phyloP scores from a whole-genome alignment of 495 filamentous ascomycete species.

The Xylaria cubensis region DNA sequence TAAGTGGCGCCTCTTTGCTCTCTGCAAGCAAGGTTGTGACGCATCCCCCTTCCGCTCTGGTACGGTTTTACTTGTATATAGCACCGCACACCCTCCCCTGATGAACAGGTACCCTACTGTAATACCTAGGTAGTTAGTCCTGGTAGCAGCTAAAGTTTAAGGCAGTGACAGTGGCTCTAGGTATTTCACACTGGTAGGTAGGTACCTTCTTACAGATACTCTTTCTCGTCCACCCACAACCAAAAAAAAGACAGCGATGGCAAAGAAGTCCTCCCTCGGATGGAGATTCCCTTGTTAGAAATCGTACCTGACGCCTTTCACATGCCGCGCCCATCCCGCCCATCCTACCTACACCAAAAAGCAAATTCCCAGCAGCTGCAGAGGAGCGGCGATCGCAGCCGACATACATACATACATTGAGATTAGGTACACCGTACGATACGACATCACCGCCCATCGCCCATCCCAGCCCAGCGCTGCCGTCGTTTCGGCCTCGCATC shows the following conservation, averaged over 20 bases:
- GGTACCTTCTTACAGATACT: background rate
- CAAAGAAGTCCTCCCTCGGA: conserved; percentile 2
- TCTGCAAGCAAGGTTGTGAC: conserved; percentile 19
- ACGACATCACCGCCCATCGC: conserved; percentile 2
- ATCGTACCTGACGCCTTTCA: background rate
- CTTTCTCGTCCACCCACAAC: background rate
- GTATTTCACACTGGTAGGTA: background rate
- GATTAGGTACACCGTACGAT: conserved; percentile 7
- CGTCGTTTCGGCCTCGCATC: conserved; percentile 26
- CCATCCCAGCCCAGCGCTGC: background rate
- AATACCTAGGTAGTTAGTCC: background rate
- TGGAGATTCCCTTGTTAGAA: conserved; percentile 7
- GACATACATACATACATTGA: conserved; percentile 6
- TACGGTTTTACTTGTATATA: background rate
- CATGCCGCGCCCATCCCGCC: conserved; percentile 2
- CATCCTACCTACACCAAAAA: conserved; percentile 15
- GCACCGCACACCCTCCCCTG: conserved; percentile 14
- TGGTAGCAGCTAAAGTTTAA: background rate
- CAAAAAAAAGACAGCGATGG: background rate
- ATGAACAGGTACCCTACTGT: background rate
- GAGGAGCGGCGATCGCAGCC: conserved; percentile 13
- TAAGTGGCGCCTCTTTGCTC: background rate
- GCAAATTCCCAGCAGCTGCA: conserved; percentile 18
- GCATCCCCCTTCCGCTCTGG: conserved; percentile 6
- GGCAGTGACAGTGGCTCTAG: background rate